Evolutionary conservation across 306 rosid species (phyloP).

Genomic region (Gleditsia sinensis): DNA sequence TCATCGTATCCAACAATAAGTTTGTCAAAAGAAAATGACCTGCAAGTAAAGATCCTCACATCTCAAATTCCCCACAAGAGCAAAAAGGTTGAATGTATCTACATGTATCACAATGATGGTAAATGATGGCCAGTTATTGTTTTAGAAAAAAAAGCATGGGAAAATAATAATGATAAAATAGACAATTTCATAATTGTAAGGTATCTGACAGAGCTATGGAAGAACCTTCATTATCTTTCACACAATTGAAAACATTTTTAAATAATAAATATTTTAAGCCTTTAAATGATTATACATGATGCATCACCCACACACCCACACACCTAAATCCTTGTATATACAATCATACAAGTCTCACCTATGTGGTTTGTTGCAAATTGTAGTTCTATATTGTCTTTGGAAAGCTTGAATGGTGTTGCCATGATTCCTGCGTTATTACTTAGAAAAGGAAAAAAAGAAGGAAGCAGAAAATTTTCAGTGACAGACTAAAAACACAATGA

Average conservation of each 20-base stretch:
- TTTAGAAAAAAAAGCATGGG: neutral
- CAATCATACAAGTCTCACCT: conserved; percentile 40
- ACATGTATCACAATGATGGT: too few species aligned
- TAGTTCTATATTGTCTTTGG: conserved; percentile 72
- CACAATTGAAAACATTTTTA: neutral
- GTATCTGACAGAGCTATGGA: neutral
- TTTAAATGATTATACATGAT: neutral
- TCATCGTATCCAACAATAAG: conserved; percentile 65
- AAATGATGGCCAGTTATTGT: neutral
- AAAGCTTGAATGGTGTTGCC: conserved; percentile 73
- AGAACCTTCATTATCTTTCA: neutral
- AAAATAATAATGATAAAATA: neutral
- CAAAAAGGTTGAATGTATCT: neutral
- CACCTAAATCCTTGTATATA: neutral
- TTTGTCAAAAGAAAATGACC: conserved; percentile 83
- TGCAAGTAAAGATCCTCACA: conserved; percentile 33
- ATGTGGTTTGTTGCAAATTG: conserved; percentile 80
- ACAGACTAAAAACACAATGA: too few species aligned
- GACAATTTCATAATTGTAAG: neutral
- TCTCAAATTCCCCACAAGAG: conserved; percentile 7
- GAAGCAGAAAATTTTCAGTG: neutral
- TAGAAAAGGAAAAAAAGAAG: conserved; percentile 16
- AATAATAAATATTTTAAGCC: neutral
- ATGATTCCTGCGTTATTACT: conserved; percentile 87
- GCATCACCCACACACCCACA: neutral